Evolutionary conservation across 2,329 filamentous ascomycete species (phyloP), one percentile per base, ranked within the genome.

Genomic region (Penicillium brevicompactum): DNA sequence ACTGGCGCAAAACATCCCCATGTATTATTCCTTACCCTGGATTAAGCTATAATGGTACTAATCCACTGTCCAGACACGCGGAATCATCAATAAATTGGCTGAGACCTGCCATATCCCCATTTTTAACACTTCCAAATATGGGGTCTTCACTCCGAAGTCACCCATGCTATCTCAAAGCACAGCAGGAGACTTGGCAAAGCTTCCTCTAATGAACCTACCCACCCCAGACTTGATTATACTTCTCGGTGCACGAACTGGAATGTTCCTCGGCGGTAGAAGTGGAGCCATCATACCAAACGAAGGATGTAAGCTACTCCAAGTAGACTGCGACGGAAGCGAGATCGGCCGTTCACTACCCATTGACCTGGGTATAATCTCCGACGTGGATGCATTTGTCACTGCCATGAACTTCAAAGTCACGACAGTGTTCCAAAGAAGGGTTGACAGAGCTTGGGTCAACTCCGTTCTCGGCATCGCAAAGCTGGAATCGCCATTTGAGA

Each of bases 301-400:
- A 27, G 63, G 61, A 21, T 76, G 73, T 59, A 74, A 68, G 34
- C 61, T 78, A 14, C 65, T 76, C 2, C 77, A 80, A 42, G 67
- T 80, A 14, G 77, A 80, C 52, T 62, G 73, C 5, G 77, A 79
- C 46, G 75, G 73, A 5, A 55, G 58, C 2, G 77, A 79, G 56
- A 78, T 79, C 4, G 76, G 76, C 2, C 72, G 75, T n/a, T 72
- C 73, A 1, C 64, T 70, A 22, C 67, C 72, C 10, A 65, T 78
- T 22, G 69, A 76, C 27, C 58, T 78, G 4, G 76, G 75, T 1
- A 75, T 80, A 31, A 69, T 78, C 2, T 74, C 75, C 3, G 76
- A 78, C 53, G 67, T 69, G 4, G 62, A 55, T 5, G 65, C 73
- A 22, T 73, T 76, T 49, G 60, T 73, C 18, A 53, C 55, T 1